These are phyloP conservation scores for Xylaria sp. DNA, from an alignment of 2,329 filamentous ascomycete genomes.

Conservation along the genomic window DNA sequence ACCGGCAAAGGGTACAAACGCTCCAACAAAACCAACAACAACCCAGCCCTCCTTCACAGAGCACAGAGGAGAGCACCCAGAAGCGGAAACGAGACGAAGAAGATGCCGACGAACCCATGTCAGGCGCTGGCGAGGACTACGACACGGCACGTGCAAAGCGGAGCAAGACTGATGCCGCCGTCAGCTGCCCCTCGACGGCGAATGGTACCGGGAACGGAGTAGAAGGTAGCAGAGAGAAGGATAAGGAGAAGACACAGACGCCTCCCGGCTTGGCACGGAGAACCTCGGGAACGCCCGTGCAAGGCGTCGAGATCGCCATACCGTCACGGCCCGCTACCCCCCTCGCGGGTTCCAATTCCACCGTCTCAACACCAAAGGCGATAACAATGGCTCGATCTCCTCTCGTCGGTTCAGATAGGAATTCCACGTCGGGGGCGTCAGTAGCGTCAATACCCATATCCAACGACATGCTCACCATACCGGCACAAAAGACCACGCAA, in stretches of 20 bases:
- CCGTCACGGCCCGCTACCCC: slow-evolving; percentile 73
- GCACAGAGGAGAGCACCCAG: slow-evolving; percentile 35
- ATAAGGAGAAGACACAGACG: slow-evolving; percentile 49
- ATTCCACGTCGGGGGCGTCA: slow-evolving; percentile 25
- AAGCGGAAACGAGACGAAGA: slow-evolving; percentile 49
- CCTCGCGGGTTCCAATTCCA: slow-evolving; percentile 56
- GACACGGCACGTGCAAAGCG: slow-evolving; percentile 57
- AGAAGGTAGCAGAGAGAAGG: slow-evolving; percentile 37
- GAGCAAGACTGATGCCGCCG: slow-evolving; percentile 54
- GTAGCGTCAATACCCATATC: slow-evolving; percentile 41
- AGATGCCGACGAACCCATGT: slow-evolving; percentile 46
- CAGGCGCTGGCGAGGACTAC: slow-evolving; percentile 49
- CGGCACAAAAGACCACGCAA: slow-evolving; percentile 14
- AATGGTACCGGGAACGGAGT: slow-evolving; percentile 9
- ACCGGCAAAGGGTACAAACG: slow-evolving; percentile 55
- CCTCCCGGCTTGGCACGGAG: slow-evolving; percentile 56
- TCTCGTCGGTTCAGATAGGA: slow-evolving; percentile 47
- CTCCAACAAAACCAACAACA: slow-evolving; percentile 39
- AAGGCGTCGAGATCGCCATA: slow-evolving; percentile 71
- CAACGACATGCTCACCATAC: slow-evolving; percentile 39
- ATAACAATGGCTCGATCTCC: slow-evolving; percentile 54
- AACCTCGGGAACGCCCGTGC: slow-evolving; percentile 63
- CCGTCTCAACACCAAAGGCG: slow-evolving; percentile 57
- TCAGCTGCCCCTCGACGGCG: not conserved
- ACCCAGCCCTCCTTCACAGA: slow-evolving; percentile 43